A percentile compares a stretch with the other conserved stretches of the same genome.
These are phyloP conservation scores for Fusarium devonianum DNA, from an alignment of 2,329 filamentous ascomycete genomes.

Conservation along the genomic window DNA sequence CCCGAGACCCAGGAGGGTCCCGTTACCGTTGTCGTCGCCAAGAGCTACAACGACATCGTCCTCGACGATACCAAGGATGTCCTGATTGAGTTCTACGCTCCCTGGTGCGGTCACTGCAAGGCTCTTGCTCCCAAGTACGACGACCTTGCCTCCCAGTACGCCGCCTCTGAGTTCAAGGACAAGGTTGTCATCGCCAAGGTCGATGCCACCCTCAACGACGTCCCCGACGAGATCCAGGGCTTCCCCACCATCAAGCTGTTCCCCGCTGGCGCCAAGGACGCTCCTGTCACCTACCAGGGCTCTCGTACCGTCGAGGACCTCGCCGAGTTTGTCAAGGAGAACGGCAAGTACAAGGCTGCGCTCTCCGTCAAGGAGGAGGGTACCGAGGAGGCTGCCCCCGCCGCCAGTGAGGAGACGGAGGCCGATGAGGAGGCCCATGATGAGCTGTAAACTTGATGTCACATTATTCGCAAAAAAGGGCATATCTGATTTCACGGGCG, in stretches of 20 bases:
- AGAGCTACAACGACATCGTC: conserved; percentile 91
- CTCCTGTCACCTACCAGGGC: conserved; percentile 86
- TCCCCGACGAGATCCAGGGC: conserved; percentile 94
- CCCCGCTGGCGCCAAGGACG: conserved; percentile 86
- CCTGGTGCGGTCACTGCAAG: conserved; percentile 99
- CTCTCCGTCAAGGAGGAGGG: conserved; percentile 64
- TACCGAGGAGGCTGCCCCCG: conserved; percentile 62
- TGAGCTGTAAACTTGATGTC: conserved; percentile 70
- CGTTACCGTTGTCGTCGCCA: conserved; percentile 87
- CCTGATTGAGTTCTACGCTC: conserved; percentile 96
- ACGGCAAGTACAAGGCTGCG: conserved; percentile 86
- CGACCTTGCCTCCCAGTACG: conserved; percentile 81
- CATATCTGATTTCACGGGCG: conserved; percentile 47
- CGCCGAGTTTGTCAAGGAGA: conserved; percentile 90
- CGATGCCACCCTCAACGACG: conserved; percentile 94
- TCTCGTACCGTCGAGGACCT: conserved; percentile 91
- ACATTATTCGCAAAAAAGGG: conserved; percentile 42
- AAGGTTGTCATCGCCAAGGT: conserved; percentile 96
- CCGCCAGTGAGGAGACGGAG: conserved; percentile 62
- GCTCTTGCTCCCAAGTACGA: conserved; percentile 96
- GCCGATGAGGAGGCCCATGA: conserved; percentile 67
- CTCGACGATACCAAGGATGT: conserved; percentile 96
- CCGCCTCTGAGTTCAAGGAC: conserved; percentile 78
- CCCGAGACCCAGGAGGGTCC: conserved; percentile 92
- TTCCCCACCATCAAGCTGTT: conserved; percentile 99